phyloP scores from a whole-genome alignment of 495 filamentous ascomycete species.

The Haplographium delicatum region DNA sequence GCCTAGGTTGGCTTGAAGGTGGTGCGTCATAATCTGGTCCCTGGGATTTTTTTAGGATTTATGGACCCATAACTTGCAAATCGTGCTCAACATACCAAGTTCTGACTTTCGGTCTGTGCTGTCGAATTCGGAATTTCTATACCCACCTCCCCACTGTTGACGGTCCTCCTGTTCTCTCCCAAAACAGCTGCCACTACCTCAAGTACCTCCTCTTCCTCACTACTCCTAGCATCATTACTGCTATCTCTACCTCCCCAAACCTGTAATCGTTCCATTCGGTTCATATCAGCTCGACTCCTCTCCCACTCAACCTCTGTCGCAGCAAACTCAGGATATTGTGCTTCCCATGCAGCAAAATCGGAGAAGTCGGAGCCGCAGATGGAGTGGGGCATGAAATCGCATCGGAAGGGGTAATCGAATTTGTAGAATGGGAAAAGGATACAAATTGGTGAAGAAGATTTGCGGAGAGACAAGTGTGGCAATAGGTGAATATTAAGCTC shows the following conservation, averaged over 20 bases:
- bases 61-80: background rate
- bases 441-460: too few species aligned
- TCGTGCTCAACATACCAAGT: background rate
- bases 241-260: slow-evolving; percentile 10
- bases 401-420: too few species aligned
- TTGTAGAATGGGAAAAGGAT: too few species aligned
- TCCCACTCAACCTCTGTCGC: background rate
- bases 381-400: background rate
- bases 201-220: slow-evolving; percentile 1
- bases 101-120: background rate
- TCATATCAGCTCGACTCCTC: slow-evolving; percentile 8
- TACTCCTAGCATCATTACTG: slow-evolving; percentile 15
- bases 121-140: slow-evolving; percentile 5
- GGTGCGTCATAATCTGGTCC: background rate
- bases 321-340: background rate
- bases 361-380: slow-evolving; percentile 8
- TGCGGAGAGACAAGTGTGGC: too few species aligned
- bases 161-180: background rate
- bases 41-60: background rate
- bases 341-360: slow-evolving; percentile 18
- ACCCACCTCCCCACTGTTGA: background rate
- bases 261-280: background rate
- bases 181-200: background rate
- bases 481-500: too few species aligned
- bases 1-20: slow-evolving; percentile 17